Evolutionary conservation across 2,329 filamentous ascomycete species (phyloP), one percentile per base, ranked within the genome.

Genomic region (Periconia digitata): DNA sequence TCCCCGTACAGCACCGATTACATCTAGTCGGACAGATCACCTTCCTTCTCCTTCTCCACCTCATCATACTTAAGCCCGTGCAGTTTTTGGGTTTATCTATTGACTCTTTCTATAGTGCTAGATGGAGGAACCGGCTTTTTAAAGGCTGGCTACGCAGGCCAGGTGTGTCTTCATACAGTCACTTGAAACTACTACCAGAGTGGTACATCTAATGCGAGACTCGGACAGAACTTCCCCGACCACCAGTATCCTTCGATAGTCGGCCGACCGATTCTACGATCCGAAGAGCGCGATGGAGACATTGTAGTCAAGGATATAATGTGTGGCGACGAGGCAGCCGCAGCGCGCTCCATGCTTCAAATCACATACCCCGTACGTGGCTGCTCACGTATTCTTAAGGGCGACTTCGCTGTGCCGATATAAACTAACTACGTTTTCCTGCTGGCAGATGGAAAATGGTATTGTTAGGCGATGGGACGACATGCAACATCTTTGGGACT

Each of bases 401-500:
- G 41, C 47, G 51, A 47, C 48, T 40, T 45, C 23, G 24, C 17
- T 18, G 23, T 20, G 40, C 43, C 35, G 43, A 44, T 42, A 44
- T 53, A 40, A 53, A 59, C 66, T 70, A 63, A 69, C 54, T 50
- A 43, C 54, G 50, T 58, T 53, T 62, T 49, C 51, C 56, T 43
- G 47, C 45, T 42, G 42, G 50, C 73, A 87, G 84, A 99, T 99
- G 94, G 94, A 99, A 75, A 99, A 99, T 73, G 94, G 94, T 66
- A 97, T 99, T 66, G 91, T 99, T 60, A 97, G 96, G 83, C 92
- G 91, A 70, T 99, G 94, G 94, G 94, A 99, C 63, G 94, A 99
- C 74, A 99, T 99, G 94, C 90, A 96, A 79, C 92, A 97, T 71
- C 85, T 99, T 47, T 99, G 94, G 94, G 92, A 99, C 77, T 97